Percentiles rank a stretch among this genome's conserved stretches.
These are phyloP conservation scores for Tylopilus sp. DNA, from an alignment of 768 basidiomycete species.

Conservation along the genomic window DNA sequence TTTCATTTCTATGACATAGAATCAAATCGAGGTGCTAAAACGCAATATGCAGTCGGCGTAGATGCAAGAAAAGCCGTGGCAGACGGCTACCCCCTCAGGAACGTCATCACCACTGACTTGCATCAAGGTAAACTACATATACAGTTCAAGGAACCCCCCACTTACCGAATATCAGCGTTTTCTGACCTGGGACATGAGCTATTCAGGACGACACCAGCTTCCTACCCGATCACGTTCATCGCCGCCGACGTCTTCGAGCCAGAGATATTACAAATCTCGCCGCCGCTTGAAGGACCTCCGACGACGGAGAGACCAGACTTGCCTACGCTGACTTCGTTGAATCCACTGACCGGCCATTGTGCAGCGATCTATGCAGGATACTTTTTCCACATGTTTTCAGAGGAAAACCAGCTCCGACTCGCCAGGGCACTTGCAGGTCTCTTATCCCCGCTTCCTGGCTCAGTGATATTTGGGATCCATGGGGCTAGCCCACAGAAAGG, in stretches of 20 bases:
- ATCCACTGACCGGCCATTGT: constrained; percentile 43
- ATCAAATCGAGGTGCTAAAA: not conserved
- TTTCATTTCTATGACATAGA: not conserved
- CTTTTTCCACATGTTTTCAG: constrained; percentile 25
- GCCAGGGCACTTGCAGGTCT: constrained; percentile 26
- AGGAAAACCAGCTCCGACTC: constrained; percentile 24
- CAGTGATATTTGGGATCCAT: not conserved
- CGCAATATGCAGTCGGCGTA: constrained; percentile 14
- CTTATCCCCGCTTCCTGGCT: constrained; percentile 24
- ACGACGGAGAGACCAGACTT: constrained; percentile 26
- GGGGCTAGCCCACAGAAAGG: not conserved
- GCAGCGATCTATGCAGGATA: constrained; percentile 48
- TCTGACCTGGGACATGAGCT: constrained; percentile 58
- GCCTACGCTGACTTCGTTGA: constrained; percentile 38
- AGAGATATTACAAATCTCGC: constrained; percentile 34
- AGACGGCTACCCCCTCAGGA: constrained; percentile 42
- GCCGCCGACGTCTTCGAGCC: constrained; percentile 42
- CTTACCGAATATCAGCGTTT: constrained; percentile 37
- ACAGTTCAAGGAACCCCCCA: not conserved
- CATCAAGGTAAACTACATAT: constrained; percentile 25
- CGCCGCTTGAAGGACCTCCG: constrained; percentile 27
- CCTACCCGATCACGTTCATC: constrained; percentile 51
- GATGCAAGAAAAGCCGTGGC: constrained; percentile 39
- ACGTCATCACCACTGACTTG: constrained; percentile 40
- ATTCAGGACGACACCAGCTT: constrained; percentile 50